Percentiles rank a stretch among this genome's conserved stretches.
Conservation (phyloP, 2,329 filamentous ascomycete genomes). For the Akanthomyces lecanii region DNA sequence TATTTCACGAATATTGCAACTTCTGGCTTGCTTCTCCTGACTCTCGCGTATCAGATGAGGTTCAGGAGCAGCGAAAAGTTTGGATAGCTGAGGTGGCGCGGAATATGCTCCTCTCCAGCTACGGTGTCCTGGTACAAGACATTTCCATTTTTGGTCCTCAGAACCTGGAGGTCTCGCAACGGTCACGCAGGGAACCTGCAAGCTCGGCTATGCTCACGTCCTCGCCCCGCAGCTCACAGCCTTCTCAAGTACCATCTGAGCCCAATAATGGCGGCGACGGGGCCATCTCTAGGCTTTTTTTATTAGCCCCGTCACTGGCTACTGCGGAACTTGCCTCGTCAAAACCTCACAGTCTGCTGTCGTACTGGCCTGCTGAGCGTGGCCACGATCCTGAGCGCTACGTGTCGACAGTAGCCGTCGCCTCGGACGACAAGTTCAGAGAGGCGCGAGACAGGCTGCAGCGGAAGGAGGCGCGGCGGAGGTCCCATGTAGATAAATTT, state of each 20-base stretch:
- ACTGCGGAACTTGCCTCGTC: conserved; percentile 25
- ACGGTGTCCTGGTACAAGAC: conserved; percentile 34
- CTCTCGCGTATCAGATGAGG: conserved; percentile 23
- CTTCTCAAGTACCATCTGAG: background rate
- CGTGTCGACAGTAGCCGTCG: conserved; percentile 35
- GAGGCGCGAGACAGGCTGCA: conserved; percentile 31
- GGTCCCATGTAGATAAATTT: conserved; percentile 32
- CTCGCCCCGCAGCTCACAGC: conserved; percentile 4
- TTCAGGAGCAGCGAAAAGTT: conserved; percentile 23
- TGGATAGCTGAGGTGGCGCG: conserved; percentile 32
- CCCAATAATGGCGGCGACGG: conserved; percentile 21
- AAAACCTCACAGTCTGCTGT: conserved; percentile 30
- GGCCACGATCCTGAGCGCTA: conserved; percentile 34
- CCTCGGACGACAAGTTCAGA: conserved; percentile 33
- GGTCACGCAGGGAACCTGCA: conserved; percentile 1
- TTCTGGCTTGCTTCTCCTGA: conserved; percentile 31
- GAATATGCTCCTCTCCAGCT: conserved; percentile 33
- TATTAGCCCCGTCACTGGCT: conserved; percentile 31
- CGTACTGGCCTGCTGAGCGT: conserved; percentile 37
- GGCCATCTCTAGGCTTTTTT: conserved; percentile 32
- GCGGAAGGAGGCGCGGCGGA: conserved; percentile 31
- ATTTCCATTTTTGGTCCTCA: conserved; percentile 26
- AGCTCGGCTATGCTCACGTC: conserved; percentile 18
- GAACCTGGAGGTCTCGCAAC: conserved; percentile 13
- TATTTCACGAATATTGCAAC: conserved; percentile 27